Percentiles rank a stretch among this genome's conserved stretches.
phyloP scores from a whole-genome alignment of 345 rosid genomes.

The Angophora floribunda region DNA sequence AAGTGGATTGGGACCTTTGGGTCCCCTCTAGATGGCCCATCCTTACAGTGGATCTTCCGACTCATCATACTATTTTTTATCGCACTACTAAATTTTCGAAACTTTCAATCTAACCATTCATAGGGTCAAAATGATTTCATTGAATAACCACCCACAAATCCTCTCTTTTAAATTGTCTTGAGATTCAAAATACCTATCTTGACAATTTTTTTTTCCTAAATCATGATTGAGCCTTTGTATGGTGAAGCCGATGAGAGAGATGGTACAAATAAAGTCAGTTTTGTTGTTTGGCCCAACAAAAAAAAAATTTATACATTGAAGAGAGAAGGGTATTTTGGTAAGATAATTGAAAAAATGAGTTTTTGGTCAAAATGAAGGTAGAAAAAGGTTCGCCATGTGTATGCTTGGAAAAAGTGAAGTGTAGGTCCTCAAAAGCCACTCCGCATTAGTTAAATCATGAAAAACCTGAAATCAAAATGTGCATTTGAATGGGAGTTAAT shows the following conservation, averaged over 20 bases:
- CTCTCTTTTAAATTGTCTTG: neutral
- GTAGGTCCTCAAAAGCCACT: neutral
- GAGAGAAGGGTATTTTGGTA: too few relatives aligned
- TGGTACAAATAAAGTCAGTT: too few relatives aligned
- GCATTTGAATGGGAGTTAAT: neutral
- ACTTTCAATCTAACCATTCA: neutral
- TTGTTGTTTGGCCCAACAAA: too few relatives aligned
- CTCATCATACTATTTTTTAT: neutral
- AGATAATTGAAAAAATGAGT: too few relatives aligned
- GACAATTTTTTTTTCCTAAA: too few relatives aligned
- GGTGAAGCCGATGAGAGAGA: too few relatives aligned
- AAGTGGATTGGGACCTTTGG: neutral
- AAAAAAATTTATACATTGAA: too few relatives aligned
- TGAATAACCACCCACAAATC: rapidly evolving
- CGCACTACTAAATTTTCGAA: neutral
- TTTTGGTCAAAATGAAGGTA: too few relatives aligned
- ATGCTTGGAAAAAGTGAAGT: neutral
- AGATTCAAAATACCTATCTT: neutral
- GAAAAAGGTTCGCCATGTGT: too few relatives aligned
- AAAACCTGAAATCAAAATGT: neutral
- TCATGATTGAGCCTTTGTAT: too few relatives aligned
- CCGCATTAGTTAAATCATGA: neutral
- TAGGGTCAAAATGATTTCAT: neutral
- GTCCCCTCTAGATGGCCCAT: too few relatives aligned
- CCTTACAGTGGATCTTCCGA: neutral